Percentiles rank a stretch among this genome's conserved stretches.
phyloP scores from a whole-genome alignment of 2,329 filamentous ascomycete genomes.

The Epicoccum sorghinum region DNA sequence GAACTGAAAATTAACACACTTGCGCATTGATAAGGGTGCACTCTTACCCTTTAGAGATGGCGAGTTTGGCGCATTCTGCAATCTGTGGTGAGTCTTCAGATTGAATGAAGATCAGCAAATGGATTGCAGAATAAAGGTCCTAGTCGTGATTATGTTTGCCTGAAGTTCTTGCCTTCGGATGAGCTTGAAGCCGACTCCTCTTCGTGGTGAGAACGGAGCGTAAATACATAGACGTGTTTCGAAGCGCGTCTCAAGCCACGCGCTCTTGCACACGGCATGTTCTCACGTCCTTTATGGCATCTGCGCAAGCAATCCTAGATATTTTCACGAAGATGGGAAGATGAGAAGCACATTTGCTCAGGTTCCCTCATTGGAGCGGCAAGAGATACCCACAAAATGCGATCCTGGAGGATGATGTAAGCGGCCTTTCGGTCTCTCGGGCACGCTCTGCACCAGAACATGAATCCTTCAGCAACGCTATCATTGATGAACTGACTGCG shows the following conservation, averaged over 20 bases:
- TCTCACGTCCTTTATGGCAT: neutral
- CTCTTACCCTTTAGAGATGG: no score
- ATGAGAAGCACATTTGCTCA: no score
- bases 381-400: no score
- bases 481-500: no score
- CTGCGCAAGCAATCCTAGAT: neutral
- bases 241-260: conserved; percentile 4
- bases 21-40: no score
- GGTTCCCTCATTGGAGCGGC: neutral
- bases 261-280: neutral
- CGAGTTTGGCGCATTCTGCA: no score
- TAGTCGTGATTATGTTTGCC: neutral
- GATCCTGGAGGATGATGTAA: neutral
- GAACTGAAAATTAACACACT: neutral
- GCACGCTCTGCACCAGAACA: neutral
- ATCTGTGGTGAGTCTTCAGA: no score
- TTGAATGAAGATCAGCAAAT: no score
- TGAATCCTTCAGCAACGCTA: no score
- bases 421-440: neutral
- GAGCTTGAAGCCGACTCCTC: neutral
- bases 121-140: no score
- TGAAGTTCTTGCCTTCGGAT: neutral
- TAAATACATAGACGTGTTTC: conserved; percentile 1
- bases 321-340: no score
- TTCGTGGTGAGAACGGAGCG: neutral